Conservation (phyloP, 2,329 filamentous ascomycete species). For the Boeremia lycopersici region DNA sequence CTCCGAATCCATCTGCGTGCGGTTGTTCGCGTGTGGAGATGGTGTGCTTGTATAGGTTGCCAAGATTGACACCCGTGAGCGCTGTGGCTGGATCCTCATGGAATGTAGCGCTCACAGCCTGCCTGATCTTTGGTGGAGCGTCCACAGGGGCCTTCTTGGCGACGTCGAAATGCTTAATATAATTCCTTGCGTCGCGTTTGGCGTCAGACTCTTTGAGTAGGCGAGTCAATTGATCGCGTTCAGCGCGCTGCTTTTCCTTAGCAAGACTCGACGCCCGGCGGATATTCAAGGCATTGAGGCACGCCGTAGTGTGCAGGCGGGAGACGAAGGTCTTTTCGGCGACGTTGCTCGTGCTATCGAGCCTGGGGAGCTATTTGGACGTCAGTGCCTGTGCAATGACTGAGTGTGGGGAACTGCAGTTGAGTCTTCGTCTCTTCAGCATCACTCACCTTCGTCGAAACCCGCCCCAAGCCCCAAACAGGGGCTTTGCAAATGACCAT, state of each 20-base stretch:
- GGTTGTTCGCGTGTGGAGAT: conserved; percentile 63
- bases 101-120: conserved; percentile 24
- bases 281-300: conserved; percentile 17
- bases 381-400: conserved; percentile 16
- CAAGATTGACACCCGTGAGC: conserved; percentile 63
- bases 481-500: conserved; percentile 47
- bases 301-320: conserved; percentile 21
- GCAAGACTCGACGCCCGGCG: conserved; percentile 35
- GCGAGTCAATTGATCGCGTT: conserved; percentile 46
- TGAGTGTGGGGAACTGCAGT: conserved; percentile 4
- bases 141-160: conserved; percentile 26
- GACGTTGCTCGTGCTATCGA: conserved; percentile 27
- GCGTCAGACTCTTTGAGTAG: conserved; percentile 86
- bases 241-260: conserved; percentile 45
- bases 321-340: conserved; percentile 5
- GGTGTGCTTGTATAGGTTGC: conserved; percentile 64
- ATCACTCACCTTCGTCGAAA: conserved; percentile 26
- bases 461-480: conserved; percentile 40
- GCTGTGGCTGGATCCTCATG: conserved; percentile 45
- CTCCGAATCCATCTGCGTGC: conserved; percentile 42
- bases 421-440: conserved; percentile 9
- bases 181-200: conserved; percentile 89
- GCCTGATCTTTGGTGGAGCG: conserved; percentile 17
- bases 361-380: conserved; percentile 22
- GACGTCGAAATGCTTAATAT: conserved; percentile 80